Base-by-base conservation (phyloP, 257 asterid species). In the Ehretia macrophylla region DNA sequence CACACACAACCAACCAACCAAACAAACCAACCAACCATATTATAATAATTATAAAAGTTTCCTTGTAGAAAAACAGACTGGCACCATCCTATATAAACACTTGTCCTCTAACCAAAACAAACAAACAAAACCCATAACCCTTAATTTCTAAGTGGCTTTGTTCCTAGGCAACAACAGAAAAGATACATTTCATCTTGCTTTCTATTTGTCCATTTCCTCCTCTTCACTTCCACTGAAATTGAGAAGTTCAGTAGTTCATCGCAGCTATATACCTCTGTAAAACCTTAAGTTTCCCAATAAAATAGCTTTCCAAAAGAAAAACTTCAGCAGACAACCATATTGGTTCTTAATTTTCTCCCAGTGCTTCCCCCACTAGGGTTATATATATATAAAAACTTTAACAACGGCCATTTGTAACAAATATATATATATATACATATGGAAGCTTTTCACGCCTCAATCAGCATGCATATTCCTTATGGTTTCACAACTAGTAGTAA, bases 391-490 rank as follows among this genome's bases (percentile, higher is more conserved):
- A n/a, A n/a, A n/a, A n/a, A n/a, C n/a, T n/a, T n/a, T n/a, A n/a
- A n/a, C n/a, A 63, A 12, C 48, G 10, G 11, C 22, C 12, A 3
- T n/a, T 56, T 38, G 1, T 46, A 17, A 58, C 58, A 37, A 62
- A 65, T 51, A n/a, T n/a, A n/a, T n/a, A n/a, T n/a, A n/a, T n/a
- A n/a, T n/a, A n/a, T n/a, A n/a, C n/a, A n/a, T n/a, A 88, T 88
- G 95, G 95, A 88, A 68, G 74, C 90, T 56, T 85, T 85, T 65
- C 83, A 77, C 62, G 27, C 66, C 49, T 72, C 80, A 55, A 54
- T 72, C 38, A 63, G 56, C 75, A 65, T 81, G 51, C 81, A 85
- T 39, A 63, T 76, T 59, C 79, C 84, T 51, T 78, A 71, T 72
- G 65, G 68, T n/a, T 77, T 78, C 47, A 56, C 77, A 58, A 55